Evolutionary conservation across 257 asterid genomes (phyloP).

Genomic region (Anisodus acutangulus): DNA sequence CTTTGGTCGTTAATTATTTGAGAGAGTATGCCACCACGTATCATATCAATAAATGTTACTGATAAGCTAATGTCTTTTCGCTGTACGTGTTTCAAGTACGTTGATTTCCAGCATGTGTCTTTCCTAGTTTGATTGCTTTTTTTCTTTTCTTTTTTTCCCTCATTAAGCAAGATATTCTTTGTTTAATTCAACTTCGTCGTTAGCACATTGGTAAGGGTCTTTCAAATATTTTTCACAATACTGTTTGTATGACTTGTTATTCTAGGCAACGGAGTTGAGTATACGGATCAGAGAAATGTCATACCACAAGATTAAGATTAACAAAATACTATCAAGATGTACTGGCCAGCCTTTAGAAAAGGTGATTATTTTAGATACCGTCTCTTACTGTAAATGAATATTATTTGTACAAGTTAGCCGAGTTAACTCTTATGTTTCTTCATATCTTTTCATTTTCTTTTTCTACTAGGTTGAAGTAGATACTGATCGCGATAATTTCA

Average conservation of each 20-base stretch:
- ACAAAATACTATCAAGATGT: slow-evolving; percentile 83
- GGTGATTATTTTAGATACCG: slow-evolving; percentile 44
- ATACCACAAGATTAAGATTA: slow-evolving; percentile 75
- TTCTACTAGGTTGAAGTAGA: slow-evolving; percentile 65
- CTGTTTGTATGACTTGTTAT: background rate
- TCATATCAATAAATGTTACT: background rate
- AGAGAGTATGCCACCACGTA: background rate
- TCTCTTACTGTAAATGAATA: slow-evolving; percentile 16
- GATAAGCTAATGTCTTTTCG: background rate
- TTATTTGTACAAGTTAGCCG: background rate
- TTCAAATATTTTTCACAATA: background rate
- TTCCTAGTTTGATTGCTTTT: background rate
- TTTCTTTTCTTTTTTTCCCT: background rate
- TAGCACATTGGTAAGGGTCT: background rate
- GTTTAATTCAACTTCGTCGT: background rate
- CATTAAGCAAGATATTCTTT: background rate
- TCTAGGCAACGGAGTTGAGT: slow-evolving; percentile 83
- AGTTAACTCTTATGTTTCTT: background rate
- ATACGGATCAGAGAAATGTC: slow-evolving; percentile 83
- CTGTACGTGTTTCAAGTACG: background rate
- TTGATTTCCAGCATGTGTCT: background rate
- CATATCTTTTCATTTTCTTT: slow-evolving; percentile 9
- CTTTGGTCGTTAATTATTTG: background rate
- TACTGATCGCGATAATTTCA: slow-evolving; percentile 79
- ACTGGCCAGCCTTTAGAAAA: slow-evolving; percentile 84